phyloP scores from a whole-genome alignment of 2,329 filamentous ascomycete genomes.

The Stachybotrys chlorohalonatus region DNA sequence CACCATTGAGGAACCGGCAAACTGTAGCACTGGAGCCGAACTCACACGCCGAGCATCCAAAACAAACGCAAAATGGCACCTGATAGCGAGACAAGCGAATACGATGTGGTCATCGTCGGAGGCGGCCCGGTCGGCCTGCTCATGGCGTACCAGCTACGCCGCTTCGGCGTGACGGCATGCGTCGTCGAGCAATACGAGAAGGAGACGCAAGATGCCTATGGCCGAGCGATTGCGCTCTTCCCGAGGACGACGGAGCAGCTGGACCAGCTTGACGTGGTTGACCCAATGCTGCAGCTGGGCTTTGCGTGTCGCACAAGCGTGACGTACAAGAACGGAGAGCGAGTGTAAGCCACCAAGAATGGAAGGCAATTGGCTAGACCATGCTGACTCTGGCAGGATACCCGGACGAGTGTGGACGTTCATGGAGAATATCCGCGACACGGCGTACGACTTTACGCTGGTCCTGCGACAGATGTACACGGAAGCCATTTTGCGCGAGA shows the following conservation, averaged over 20 bases:
- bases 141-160: background rate
- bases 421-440: constrained; percentile 36
- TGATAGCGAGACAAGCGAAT: background rate
- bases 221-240: constrained; percentile 44
- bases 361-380: background rate
- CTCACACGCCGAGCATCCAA: background rate
- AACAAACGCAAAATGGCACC: background rate
- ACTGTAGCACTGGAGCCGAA: background rate
- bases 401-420: constrained; percentile 17
- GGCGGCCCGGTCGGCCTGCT: background rate
- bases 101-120: background rate
- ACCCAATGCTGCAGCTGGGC: constrained; percentile 39
- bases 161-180: background rate
- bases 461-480: constrained; percentile 47
- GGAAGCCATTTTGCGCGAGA: constrained; percentile 40
- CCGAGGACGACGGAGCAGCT: constrained; percentile 42
- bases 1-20: background rate
- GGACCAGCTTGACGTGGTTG: constrained; percentile 39
- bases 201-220: constrained; percentile 39
- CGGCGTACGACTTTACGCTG: constrained; percentile 38
- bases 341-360: constrained; percentile 13
- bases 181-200: constrained; percentile 22
- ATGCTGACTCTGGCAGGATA: background rate
- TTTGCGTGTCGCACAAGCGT: constrained; percentile 41
- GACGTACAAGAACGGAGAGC: constrained; percentile 38